Percentiles rank a stretch among this genome's conserved stretches.
phyloP scores from a whole-genome alignment of 2,329 filamentous ascomycete genomes.

The Dothistroma septosporum region DNA sequence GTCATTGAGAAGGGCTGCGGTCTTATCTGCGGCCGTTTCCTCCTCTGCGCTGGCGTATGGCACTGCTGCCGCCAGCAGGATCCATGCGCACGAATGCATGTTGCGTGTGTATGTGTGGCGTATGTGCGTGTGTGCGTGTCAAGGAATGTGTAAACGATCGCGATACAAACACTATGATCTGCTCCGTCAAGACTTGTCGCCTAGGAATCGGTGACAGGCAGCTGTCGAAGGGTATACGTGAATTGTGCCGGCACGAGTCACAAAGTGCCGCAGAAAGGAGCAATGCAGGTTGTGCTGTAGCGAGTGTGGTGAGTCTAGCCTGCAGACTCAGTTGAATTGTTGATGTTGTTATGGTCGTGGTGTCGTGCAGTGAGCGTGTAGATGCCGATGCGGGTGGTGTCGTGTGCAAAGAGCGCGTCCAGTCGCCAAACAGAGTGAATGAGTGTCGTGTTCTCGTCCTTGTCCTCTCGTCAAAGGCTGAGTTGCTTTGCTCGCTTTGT shows the following conservation, averaged over 20 bases:
- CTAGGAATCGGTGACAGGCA: neutral
- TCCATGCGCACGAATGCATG: slow-evolving; percentile 16
- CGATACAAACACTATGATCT: neutral
- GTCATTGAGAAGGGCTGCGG: slow-evolving; percentile 25
- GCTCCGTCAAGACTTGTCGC: neutral
- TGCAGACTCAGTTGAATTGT: neutral
- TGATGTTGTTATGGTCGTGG: neutral
- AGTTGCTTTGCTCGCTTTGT: no score
- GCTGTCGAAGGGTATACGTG: neutral
- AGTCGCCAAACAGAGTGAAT: neutral
- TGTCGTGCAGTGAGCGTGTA: neutral
- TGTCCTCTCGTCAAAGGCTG: neutral
- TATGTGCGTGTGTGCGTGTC: neutral
- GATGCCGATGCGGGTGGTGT: neutral
- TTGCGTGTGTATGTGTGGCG: neutral
- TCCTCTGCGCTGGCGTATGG: slow-evolving; percentile 11
- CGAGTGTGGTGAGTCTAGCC: slow-evolving; percentile 1
- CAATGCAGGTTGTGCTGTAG: neutral
- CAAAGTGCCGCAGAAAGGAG: neutral
- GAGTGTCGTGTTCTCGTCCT: neutral
- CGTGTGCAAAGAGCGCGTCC: neutral
- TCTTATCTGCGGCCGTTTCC: slow-evolving; percentile 14
- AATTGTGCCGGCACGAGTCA: neutral
- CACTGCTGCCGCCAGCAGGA: slow-evolving; percentile 16
- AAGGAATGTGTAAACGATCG: neutral